Percentiles rank a stretch among this genome's conserved stretches.
Conservation (phyloP, 176 grass and related monocot genomes). For the Phyllostachys edulis region DNA sequence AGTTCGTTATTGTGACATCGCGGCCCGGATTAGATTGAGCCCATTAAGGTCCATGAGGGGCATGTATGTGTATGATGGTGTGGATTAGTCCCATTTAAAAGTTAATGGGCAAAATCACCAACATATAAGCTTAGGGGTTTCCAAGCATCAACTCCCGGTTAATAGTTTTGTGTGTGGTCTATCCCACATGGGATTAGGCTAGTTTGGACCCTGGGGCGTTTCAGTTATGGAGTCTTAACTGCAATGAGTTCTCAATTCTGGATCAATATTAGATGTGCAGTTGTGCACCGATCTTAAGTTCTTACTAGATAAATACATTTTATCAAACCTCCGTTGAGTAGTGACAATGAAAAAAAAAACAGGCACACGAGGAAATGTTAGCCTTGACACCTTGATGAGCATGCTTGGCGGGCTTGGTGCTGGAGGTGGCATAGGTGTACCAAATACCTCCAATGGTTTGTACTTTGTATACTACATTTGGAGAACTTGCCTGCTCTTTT, state of each 20-base stretch:
- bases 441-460: constrained; percentile 74
- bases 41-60: background rate
- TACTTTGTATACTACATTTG: background rate
- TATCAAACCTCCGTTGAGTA: constrained; percentile 13
- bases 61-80: background rate
- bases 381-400: constrained; percentile 79
- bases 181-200: background rate
- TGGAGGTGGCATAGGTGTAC: constrained; percentile 64
- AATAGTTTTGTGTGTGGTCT: background rate
- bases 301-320: constrained; percentile 18
- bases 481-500: background rate
- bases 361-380: constrained; percentile 51
- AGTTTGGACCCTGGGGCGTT: background rate
- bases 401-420: constrained; percentile 92
- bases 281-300: background rate
- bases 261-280: constrained; percentile 12
- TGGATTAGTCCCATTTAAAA: background rate
- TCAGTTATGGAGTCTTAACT: background rate
- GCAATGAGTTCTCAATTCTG: background rate
- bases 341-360: constrained; percentile 10
- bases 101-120: background rate
- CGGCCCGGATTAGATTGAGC: background rate
- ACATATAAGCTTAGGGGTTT: background rate
- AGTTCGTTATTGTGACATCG: background rate
- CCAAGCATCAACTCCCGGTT: background rate